These are phyloP conservation scores for Cladobotryum protrusum DNA, from an alignment of 2,329 filamentous ascomycete genomes.

Conservation along the genomic window DNA sequence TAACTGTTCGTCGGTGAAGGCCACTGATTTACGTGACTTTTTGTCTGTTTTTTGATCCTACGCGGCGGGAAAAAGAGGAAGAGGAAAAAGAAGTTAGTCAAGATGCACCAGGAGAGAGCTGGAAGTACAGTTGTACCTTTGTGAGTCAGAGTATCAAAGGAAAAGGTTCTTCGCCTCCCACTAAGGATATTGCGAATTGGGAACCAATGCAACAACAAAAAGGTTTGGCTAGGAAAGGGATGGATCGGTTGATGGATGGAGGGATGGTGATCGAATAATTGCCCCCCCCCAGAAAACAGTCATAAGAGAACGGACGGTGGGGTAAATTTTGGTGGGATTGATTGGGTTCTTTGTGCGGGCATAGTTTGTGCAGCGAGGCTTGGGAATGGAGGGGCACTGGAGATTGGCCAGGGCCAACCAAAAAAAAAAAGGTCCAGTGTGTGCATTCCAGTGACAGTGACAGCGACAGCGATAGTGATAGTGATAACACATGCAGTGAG, in stretches of 20 bases:
- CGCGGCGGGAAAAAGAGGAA: conserved; percentile 17
- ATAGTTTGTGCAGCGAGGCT: background rate
- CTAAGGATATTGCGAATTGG: background rate
- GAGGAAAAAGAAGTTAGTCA: conserved; percentile 14
- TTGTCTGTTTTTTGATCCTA: conserved; percentile 38
- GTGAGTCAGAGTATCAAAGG: conserved; percentile 10
- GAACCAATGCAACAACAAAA: background rate
- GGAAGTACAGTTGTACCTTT: conserved; percentile 8
- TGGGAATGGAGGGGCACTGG: conserved; percentile 6
- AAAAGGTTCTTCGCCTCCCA: background rate
- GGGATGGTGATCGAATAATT: background rate
- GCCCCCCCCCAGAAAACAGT: background rate
- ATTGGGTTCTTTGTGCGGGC: conserved; percentile 5
- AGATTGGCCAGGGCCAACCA: background rate
- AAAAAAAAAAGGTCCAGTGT: background rate
- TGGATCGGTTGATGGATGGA: conserved; percentile 7
- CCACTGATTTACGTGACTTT: conserved; percentile 86
- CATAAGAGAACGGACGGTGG: conserved; percentile 4
- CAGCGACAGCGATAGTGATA: background rate
- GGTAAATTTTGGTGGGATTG: conserved; percentile 7
- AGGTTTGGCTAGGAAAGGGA: conserved; percentile 2
- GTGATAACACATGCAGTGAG: background rate
- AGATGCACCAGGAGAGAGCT: background rate
- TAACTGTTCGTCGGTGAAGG: conserved; percentile 81
- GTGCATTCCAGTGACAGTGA: background rate